A percentile compares a stretch with the other conserved stretches of the same genome.
phyloP scores from a whole-genome alignment of 371 early-diverging fungal genomes.

The Mortierella sp. region DNA sequence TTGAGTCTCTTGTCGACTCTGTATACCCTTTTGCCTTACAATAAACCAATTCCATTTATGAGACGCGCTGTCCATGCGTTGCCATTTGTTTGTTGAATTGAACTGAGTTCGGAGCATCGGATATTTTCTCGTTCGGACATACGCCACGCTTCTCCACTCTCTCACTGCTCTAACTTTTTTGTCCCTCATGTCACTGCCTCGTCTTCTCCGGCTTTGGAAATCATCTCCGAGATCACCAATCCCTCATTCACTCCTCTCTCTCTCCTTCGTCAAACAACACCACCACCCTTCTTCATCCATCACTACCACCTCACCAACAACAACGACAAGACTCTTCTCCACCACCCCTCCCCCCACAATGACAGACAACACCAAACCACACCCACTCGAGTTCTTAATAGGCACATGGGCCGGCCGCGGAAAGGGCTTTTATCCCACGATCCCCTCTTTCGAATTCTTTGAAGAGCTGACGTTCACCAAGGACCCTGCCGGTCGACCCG shows the following conservation, averaged over 20 bases:
- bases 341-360: neutral
- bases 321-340: conserved; percentile 6
- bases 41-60: neutral
- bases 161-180: neutral
- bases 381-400: conserved; percentile 50
- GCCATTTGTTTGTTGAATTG: no score
- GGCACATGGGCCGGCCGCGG: conserved; percentile 49
- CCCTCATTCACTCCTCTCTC: neutral
- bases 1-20: neutral
- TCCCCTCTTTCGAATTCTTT: conserved; percentile 44
- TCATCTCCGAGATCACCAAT: conserved; percentile 25
- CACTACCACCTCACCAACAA: neutral
- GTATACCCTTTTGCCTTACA: neutral
- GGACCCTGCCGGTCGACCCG: conserved; percentile 44
- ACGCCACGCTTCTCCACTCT: neutral
- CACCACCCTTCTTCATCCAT: neutral
- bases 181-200: conserved; percentile 4
- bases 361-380: conserved; percentile 4
- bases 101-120: no score
- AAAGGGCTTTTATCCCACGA: conserved; percentile 45
- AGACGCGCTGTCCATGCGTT: no score
- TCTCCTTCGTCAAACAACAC: neutral
- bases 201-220: conserved; percentile 17
- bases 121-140: no score
- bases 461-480: conserved; percentile 44